A percentile compares a stretch with the other conserved stretches of the same genome.
phyloP scores from a whole-genome alignment of 2,329 filamentous ascomycete genomes.

The Colletotrichum kahawae region DNA sequence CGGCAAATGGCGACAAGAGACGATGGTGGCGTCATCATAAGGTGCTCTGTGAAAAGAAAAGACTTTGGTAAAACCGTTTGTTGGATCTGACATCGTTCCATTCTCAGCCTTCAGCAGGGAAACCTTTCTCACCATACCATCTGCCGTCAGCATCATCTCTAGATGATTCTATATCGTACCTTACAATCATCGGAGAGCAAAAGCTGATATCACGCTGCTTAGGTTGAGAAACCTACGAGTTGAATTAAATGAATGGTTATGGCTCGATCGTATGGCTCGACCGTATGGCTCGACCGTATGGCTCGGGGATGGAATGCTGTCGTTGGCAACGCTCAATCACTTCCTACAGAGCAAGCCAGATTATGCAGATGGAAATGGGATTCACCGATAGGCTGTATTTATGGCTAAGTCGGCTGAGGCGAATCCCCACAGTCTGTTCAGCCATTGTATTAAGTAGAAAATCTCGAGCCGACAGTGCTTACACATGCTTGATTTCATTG shows the following conservation, averaged over 20 bases:
- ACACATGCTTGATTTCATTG: background rate
- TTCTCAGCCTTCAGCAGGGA: too few species aligned
- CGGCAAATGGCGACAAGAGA: too few species aligned
- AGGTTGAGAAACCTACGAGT: background rate
- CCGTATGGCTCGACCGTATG: background rate
- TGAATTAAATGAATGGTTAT: rapidly evolving
- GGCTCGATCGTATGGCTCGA: background rate
- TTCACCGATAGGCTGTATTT: background rate
- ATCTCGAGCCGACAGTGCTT: background rate
- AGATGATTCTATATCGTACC: background rate
- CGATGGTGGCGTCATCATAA: too few species aligned
- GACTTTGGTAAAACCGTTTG: too few species aligned
- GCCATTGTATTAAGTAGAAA: background rate
- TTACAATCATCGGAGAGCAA: background rate
- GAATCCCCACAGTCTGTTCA: rapidly evolving
- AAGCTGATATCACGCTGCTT: background rate
- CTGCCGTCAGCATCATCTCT: rapidly evolving
- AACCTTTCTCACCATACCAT: background rate
- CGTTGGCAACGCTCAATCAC: background rate
- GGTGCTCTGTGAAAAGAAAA: too few species aligned
- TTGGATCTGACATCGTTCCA: too few species aligned
- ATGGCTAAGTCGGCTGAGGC: rapidly evolving
- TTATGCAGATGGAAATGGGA: too few species aligned
- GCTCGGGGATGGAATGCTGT: background rate
- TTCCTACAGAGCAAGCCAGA: background rate